phyloP scores from a whole-genome alignment of 805 yeast genomes.

The Komagataella populi region DNA sequence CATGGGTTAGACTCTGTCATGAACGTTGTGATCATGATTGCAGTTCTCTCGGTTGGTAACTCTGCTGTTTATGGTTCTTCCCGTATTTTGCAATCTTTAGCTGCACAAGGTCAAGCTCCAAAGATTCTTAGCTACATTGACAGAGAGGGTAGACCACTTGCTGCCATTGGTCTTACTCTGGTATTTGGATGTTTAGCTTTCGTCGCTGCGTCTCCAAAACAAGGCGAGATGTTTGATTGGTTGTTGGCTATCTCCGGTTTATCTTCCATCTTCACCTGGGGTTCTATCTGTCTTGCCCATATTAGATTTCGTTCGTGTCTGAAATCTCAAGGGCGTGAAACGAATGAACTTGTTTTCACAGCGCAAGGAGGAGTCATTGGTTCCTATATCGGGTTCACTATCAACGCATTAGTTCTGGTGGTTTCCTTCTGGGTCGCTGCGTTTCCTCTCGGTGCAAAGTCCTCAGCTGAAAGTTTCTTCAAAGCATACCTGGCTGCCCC shows the following conservation, averaged over 20 bases:
- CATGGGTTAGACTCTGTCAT: conserved; percentile 47
- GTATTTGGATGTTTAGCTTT: conserved; percentile 44
- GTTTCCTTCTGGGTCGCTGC: conserved; percentile 44
- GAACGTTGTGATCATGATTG: conserved; percentile 42
- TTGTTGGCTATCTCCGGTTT: conserved; percentile 38
- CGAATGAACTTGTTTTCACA: conserved; percentile 29
- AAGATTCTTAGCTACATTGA: conserved; percentile 34
- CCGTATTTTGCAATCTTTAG: conserved; percentile 51
- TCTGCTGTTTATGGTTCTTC: conserved; percentile 39
- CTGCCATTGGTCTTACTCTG: conserved; percentile 41
- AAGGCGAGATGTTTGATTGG: conserved; percentile 53
- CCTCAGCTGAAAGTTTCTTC: conserved; percentile 50
- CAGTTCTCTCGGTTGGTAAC: conserved; percentile 43
- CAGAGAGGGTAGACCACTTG: conserved; percentile 32
- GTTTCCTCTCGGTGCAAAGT: conserved; percentile 42
- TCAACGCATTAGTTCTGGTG: conserved; percentile 26
- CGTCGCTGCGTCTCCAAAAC: conserved; percentile 33
- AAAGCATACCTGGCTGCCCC: conserved; percentile 52
- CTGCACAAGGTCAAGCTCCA: conserved; percentile 47
- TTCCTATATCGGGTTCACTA: conserved; percentile 25
- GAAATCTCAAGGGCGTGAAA: conserved; percentile 37
- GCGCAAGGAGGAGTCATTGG: conserved; percentile 41
- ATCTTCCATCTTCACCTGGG: conserved; percentile 45
- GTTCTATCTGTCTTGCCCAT: conserved; percentile 41
- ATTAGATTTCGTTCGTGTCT: conserved; percentile 47